Evolutionary conservation across 805 yeast genomes (phyloP), one percentile per base, ranked within the genome.

Genomic region (Cyberlindnera mrakii): DNA sequence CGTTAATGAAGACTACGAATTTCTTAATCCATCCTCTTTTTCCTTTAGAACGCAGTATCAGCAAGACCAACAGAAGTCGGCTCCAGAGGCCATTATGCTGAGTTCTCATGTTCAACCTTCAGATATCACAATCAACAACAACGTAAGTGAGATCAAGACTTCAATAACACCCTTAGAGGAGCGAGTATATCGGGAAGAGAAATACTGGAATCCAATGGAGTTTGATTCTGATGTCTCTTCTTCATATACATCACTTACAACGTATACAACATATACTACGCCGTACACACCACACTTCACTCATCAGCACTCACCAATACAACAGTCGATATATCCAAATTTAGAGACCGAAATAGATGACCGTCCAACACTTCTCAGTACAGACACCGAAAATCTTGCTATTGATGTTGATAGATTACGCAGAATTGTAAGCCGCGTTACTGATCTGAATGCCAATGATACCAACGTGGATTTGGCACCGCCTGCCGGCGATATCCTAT

Each of bases 151-250:
- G 11, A 36, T 36, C 33, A 27, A 36, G 18, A 39, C 41, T 11
- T 39, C 41, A 9, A 32, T 30, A 17, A 39, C 41, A 10, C 41
- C 41, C 10, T 13, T 39, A 14, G 23, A 32, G 23, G 41, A 39
- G 27, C 20, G 25, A 31, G 19, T 8, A 6, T 32, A 39, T 32
- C 20, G 35, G 30, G 35, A 39, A 13, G 15, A 17, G 14, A 14
- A 18, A 4, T 30, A 11, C 14, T 37, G 40, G 40, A 16, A 16
- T 18, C n/a, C 15, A 9, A n/a, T 16, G 18, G 37, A 19, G 13
- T 25, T 15, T n/a, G 35, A 37, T 8, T 30, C 40, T 13, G 38
- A 20, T 25, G 19, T 17, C 5, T 30, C 35, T 8, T n/a, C 34
- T 2, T 30, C 34, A 8, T 30, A 9, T 13, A 39, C 41, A 9